Conservation (phyloP, 108 stramenopile species). For the Pseudonitzschia multiseries region DNA sequence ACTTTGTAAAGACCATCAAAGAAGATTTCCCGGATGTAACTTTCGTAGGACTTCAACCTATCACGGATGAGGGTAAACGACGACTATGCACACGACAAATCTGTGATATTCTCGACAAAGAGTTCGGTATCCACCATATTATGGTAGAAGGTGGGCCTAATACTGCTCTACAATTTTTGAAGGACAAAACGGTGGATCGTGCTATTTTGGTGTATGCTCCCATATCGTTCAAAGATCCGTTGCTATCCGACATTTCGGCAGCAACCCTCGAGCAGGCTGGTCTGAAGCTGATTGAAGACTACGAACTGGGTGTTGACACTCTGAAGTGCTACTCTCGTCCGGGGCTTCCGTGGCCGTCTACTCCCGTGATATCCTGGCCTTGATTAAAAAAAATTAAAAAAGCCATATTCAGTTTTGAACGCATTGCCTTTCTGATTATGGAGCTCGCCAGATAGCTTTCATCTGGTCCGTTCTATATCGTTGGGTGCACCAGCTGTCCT, state of each 20-base stretch:
- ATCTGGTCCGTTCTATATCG: conserved; percentile 95
- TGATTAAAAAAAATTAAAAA: conserved; percentile 13
- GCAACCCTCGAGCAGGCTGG: conserved; percentile 52
- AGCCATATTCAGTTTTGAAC: background rate
- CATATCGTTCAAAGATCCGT: conserved; percentile 46
- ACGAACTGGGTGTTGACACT: conserved; percentile 46
- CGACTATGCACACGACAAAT: background rate
- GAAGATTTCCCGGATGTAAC: conserved; percentile 1
- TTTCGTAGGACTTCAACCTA: conserved; percentile 1
- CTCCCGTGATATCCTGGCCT: conserved; percentile 54
- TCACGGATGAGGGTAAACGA: background rate
- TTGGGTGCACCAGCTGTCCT: conserved; percentile 92
- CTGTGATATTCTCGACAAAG: background rate
- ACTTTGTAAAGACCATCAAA: background rate
- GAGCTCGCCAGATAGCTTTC: conserved; percentile 81
- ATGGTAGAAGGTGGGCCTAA: conserved; percentile 87
- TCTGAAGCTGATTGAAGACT: conserved; percentile 46
- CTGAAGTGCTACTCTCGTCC: conserved; percentile 67
- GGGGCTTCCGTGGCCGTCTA: conserved; percentile 58
- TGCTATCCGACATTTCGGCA: conserved; percentile 47
- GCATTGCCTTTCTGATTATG: background rate
- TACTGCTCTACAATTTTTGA: conserved; percentile 63
- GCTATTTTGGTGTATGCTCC: conserved; percentile 70
- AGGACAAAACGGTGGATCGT: conserved; percentile 60
- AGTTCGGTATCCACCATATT: conserved; percentile 54